These are phyloP conservation scores for Cutaneotrichosporon sp. DNA, from an alignment of 1,284 basidiomycete genomes.

Conservation along the genomic window DNA sequence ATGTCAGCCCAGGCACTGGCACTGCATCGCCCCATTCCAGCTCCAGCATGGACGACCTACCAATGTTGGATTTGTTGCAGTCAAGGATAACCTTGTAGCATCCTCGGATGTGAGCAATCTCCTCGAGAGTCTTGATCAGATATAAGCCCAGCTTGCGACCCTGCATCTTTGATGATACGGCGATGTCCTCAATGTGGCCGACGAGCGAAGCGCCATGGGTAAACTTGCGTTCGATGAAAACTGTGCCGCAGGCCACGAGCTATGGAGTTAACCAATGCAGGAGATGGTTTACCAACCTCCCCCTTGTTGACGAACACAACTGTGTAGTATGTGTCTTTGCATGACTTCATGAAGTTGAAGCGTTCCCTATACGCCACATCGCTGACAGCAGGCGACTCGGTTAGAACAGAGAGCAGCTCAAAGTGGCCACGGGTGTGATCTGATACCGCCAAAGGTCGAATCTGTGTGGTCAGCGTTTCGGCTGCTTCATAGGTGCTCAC, in stretches of 20 bases:
- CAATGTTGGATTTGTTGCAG: slow-evolving; percentile 83
- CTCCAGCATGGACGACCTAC: too few species aligned
- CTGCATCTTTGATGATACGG: slow-evolving; percentile 79
- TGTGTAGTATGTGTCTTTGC: slow-evolving; percentile 68
- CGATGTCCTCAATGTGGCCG: slow-evolving; percentile 97
- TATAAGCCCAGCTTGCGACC: slow-evolving; percentile 78
- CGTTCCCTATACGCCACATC: slow-evolving; percentile 61
- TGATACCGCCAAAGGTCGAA: slow-evolving; percentile 86
- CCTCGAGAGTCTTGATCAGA: slow-evolving; percentile 77
- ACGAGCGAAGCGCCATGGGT: slow-evolving; percentile 70
- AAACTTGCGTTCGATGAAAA: slow-evolving; percentile 93
- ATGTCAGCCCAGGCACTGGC: slow-evolving; percentile 7
- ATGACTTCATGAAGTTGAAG: slow-evolving; percentile 53
- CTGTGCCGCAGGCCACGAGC: slow-evolving; percentile 76
- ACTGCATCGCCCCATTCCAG: too few species aligned
- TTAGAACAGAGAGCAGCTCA: slow-evolving; percentile 72
- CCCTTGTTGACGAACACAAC: slow-evolving; percentile 82
- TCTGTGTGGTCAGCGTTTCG: slow-evolving; percentile 41
- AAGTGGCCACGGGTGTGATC: slow-evolving; percentile 83
- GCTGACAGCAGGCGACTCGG: slow-evolving; percentile 68
- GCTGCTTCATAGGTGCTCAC: slow-evolving; percentile 11
- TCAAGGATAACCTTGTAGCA: slow-evolving; percentile 97
- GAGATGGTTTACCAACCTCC: slow-evolving; percentile 34
- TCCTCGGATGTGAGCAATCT: slow-evolving; percentile 67
- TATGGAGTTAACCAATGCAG: slow-evolving; percentile 5